phyloP scores from a whole-genome alignment of 805 yeast species.

The Wickerhamiella dianesei region DNA sequence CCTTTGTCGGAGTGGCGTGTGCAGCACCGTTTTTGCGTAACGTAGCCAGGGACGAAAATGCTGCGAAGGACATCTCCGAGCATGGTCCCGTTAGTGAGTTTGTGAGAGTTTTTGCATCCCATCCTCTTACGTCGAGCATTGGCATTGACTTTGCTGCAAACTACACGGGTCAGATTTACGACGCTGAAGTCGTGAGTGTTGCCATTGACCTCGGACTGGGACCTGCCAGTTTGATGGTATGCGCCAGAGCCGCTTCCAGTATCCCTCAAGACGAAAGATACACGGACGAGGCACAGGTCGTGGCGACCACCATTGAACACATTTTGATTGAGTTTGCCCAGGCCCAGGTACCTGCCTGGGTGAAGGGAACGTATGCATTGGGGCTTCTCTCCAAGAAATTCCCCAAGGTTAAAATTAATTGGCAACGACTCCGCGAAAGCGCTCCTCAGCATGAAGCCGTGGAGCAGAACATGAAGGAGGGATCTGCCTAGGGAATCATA shows the following conservation, averaged over 20 bases:
- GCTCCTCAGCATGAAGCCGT: conserved; percentile 5
- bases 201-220: background rate
- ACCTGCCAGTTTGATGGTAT: background rate
- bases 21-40: conserved; percentile 13
- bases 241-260: background rate
- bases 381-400: conserved; percentile 2
- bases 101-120: background rate
- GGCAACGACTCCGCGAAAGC: background rate
- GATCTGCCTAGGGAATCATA: background rate
- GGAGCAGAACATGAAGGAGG: conserved; percentile 1
- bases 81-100: background rate
- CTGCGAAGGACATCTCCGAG: conserved; percentile 5
- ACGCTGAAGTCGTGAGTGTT: background rate
- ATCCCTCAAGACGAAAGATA: background rate
- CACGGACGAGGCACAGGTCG: background rate
- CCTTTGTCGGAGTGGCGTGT: background rate
- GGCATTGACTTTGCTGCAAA: background rate
- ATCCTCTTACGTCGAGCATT: background rate
- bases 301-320: conserved; percentile 10
- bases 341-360: conserved; percentile 6
- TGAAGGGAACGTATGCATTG: conserved; percentile 11
- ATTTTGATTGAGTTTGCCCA: conserved; percentile 1
- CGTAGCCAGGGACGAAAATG: conserved; percentile 6
- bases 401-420: background rate
- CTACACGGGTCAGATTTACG: background rate